These are phyloP conservation scores for Inonotus hispidus DNA, from an alignment of 1,284 basidiomycete genomes.

Conservation along the genomic window DNA sequence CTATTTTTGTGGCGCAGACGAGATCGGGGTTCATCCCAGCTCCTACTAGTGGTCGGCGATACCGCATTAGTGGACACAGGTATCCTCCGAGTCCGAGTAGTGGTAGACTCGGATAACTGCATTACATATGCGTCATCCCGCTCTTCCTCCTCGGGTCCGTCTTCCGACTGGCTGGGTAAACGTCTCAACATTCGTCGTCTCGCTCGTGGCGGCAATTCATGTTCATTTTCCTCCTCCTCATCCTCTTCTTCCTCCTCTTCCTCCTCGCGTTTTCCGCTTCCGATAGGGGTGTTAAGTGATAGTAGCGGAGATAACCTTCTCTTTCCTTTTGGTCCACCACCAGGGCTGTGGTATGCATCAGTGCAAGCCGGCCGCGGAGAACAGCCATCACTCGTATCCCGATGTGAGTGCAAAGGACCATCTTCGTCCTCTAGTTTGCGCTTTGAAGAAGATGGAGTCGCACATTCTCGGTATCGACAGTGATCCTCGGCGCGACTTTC, in stretches of 20 bases:
- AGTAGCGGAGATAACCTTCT: background rate
- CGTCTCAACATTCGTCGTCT: background rate
- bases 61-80: too few species aligned
- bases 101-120: background rate
- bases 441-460: too few species aligned
- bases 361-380: too few species aligned
- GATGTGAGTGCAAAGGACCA: background rate
- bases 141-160: background rate
- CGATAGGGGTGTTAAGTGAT: too few species aligned
- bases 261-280: too few species aligned
- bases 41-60: too few species aligned
- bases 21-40: too few species aligned
- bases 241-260: background rate
- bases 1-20: background rate
- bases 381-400: background rate
- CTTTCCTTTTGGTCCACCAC: background rate
- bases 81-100: too few species aligned
- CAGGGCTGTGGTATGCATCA: too few species aligned
- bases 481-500: too few species aligned
- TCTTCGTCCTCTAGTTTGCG: too few species aligned
- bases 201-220: background rate
- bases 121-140: background rate
- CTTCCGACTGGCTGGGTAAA: background rate
- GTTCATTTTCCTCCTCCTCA: background rate
- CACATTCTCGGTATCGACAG: too few species aligned